Evolutionary conservation across 2,329 filamentous ascomycete genomes (phyloP), one percentile per base, ranked within the genome.

Genomic region (Ophiostoma novo-ulmi): DNA sequence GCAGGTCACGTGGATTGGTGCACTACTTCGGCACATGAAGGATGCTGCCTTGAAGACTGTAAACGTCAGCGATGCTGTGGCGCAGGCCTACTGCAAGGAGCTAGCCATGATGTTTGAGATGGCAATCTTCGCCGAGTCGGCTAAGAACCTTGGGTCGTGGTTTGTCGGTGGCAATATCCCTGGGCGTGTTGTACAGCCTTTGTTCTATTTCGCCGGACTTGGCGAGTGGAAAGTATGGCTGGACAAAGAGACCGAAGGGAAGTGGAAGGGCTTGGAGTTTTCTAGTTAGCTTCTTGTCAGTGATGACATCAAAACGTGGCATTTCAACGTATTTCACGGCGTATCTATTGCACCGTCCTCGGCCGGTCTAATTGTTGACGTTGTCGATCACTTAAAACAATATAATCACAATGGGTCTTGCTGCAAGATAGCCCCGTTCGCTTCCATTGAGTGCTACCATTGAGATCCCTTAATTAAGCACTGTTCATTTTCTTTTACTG

Each of bases 141-240:
- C 74, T 68, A 35, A 64, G 36, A 55, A 71, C 31, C 67, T 69
- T 17, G 70, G 74, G 10, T 70, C 72, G 38, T 74, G 74, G 74
- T 76, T 75, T 20, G 55, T 74, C 7, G 75, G 75, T 6, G 73
- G 39, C 39, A 76, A 76, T 36, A 75, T 76, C 17, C 73, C 74
- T 0, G 75, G 75, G 7, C 75, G 75, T 66, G 67, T 64, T 5
- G 31, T 22, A 17, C 73, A 72, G 14, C 72, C 69, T 20, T 68
- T 75, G 14, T 73, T 73, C 41, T 75, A 72, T 70, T 72, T 72
- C 68, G 70, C 68, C 36, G 70, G 70, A 38, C 26, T 71, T 10
- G 48, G 35, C 13, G 26, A 26, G 35, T 72, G 71, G 71, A 7
- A 44, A 3, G 7, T 31, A 38, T 72, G 71, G 71, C 64, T 72